Conservation (phyloP, 2,329 filamentous ascomycete species). For the Fusarium ramigenum region DNA sequence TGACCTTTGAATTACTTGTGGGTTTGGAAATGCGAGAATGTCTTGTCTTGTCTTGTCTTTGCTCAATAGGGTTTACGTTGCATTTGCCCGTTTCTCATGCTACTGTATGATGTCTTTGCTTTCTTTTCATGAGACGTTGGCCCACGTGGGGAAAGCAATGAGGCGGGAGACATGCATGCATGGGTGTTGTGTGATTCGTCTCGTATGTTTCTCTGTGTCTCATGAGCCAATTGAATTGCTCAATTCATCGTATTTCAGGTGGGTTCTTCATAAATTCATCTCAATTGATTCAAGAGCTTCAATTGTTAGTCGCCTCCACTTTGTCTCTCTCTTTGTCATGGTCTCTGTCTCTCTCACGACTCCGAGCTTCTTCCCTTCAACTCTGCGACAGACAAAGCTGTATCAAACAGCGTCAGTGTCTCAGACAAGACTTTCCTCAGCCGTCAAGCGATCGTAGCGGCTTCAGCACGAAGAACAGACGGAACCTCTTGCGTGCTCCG, state of each 20-base stretch:
- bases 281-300: neutral
- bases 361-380: constrained; percentile 14
- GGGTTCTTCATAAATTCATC: neutral
- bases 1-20: constrained; percentile 15
- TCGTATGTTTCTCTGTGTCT: neutral
- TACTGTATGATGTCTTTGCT: constrained; percentile 17
- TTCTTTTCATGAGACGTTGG: constrained; percentile 10
- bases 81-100: neutral
- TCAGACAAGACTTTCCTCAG: neutral
- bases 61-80: neutral
- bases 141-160: constrained; percentile 21
- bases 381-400: constrained; percentile 4
- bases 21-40: neutral
- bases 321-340: neutral
- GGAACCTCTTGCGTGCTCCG: constrained; percentile 25
- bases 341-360: neutral
- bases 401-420: constrained; percentile 22
- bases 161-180: neutral
- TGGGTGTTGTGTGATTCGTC: neutral
- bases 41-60: neutral
- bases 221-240: neutral
- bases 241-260: constrained; percentile 9
- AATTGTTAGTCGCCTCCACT: constrained; percentile 9
- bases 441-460: neutral
- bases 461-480: neutral